Evolutionary conservation across 2,329 filamentous ascomycete genomes (phyloP).

Genomic region (Paecilomyces dactylethromorphus): DNA sequence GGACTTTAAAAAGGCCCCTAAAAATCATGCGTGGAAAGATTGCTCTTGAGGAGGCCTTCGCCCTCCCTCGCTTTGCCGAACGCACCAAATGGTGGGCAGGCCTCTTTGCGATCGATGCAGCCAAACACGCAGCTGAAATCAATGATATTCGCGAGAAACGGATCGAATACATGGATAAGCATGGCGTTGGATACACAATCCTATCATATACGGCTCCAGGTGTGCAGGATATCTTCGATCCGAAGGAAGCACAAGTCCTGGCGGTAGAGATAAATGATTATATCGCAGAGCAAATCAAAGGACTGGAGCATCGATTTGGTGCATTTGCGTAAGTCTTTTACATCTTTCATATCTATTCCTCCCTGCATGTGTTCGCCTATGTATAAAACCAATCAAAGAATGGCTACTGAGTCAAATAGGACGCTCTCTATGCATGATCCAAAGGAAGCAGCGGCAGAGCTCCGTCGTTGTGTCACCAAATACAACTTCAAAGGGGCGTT

Average conservation of each 20-base stretch:
- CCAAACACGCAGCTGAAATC: conserved; percentile 53
- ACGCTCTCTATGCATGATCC: conserved; percentile 37
- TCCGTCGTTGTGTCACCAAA: conserved; percentile 46
- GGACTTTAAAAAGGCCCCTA: no score
- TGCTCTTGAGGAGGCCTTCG: conserved; percentile 57
- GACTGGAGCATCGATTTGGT: conserved; percentile 36
- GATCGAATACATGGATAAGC: conserved; percentile 37
- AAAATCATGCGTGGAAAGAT: conserved; percentile 52
- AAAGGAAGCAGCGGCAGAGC: conserved; percentile 30
- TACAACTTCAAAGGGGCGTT: conserved; percentile 58
- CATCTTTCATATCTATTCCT: no score
- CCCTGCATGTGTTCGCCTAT: no score
- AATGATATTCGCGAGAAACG: conserved; percentile 40
- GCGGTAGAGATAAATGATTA: conserved; percentile 44
- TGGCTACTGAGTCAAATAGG: conserved; percentile 8
- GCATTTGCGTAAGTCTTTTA: conserved; percentile 32
- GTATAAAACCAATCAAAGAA: not conserved
- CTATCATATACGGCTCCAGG: conserved; percentile 44
- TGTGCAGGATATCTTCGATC: conserved; percentile 42
- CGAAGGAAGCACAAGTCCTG: conserved; percentile 36
- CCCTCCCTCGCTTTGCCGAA: conserved; percentile 52
- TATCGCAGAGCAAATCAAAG: conserved; percentile 37
- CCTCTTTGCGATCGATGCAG: conserved; percentile 53
- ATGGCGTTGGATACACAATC: conserved; percentile 43
- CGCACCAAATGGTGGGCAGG: conserved; percentile 56